Conservation (phyloP, 768 basidiomycete genomes). For the Auriscalpium vulgare region DNA sequence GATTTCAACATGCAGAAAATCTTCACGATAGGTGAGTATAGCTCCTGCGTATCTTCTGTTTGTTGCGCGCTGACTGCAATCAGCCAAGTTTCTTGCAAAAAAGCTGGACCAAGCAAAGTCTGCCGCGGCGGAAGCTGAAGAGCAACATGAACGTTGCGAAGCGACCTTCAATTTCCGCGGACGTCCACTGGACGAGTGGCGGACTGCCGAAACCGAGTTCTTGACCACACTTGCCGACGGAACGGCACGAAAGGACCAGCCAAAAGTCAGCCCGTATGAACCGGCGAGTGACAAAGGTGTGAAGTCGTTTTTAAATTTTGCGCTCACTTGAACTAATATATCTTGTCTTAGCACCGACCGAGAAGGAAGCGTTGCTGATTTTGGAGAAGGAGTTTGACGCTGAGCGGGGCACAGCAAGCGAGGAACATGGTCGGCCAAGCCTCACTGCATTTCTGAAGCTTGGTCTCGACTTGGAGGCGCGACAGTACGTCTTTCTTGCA, state of each 20-base stretch:
- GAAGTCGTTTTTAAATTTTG: too few species aligned
- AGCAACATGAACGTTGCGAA: too few species aligned
- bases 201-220: too few species aligned
- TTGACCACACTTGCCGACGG: too few species aligned
- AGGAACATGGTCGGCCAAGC: background rate
- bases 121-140: background rate
- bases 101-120: background rate
- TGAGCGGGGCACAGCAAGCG: background rate
- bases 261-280: background rate
- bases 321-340: background rate
- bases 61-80: too few species aligned
- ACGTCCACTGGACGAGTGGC: too few species aligned
- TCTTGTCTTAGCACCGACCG: background rate
- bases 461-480: background rate
- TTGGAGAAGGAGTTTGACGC: background rate
- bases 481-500: background rate
- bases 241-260: too few species aligned
- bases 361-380: background rate
- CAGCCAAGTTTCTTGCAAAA: background rate
- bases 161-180: too few species aligned
- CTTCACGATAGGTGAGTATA: background rate
- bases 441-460: background rate
- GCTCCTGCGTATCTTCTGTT: background rate
- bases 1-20: background rate
- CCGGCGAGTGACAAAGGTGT: background rate